Percentiles rank a stretch among this genome's conserved stretches.
Conservation (phyloP, 1,284 basidiomycete species). For the Microbotryum intermedium region DNA sequence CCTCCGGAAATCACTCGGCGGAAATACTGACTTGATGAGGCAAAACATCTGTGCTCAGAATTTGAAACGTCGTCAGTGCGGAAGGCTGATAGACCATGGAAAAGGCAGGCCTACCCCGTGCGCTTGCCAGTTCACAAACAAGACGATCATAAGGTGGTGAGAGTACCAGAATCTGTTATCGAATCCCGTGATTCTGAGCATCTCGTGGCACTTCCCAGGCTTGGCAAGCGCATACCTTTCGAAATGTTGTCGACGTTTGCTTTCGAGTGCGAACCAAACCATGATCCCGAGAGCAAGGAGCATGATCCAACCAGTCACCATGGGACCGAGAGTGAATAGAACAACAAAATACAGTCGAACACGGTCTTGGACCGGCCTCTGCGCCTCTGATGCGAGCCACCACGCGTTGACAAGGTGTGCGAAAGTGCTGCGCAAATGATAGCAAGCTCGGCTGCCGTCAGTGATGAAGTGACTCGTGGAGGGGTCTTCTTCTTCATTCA, state of each 20-base stretch:
- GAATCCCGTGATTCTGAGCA: too few relatives aligned
- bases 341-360: constrained; percentile 33
- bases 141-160: constrained; percentile 62
- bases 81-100: background rate
- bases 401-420: constrained; percentile 15
- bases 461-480: constrained; percentile 52
- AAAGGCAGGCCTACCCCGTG: constrained; percentile 48
- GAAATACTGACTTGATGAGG: constrained; percentile 14
- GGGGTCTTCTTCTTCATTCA: constrained; percentile 37
- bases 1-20: too few relatives aligned
- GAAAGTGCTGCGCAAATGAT: constrained; percentile 8
- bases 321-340: constrained; percentile 80
- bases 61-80: background rate
- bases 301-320: constrained; percentile 89
- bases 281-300: constrained; percentile 59
- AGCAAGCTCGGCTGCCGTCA: constrained; percentile 34
- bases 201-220: too few relatives aligned
- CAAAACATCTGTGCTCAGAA: constrained; percentile 26
- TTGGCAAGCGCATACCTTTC: constrained; percentile 36
- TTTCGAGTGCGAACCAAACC: constrained; percentile 73
- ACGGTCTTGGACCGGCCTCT: constrained; percentile 21
- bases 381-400: background rate
- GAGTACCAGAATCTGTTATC: constrained; percentile 63
- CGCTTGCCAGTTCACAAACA: constrained; percentile 83
- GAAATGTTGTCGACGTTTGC: constrained; percentile 53